phyloP scores from a whole-genome alignment of 2,329 filamentous ascomycete species.

The Ophiostoma quercus region DNA sequence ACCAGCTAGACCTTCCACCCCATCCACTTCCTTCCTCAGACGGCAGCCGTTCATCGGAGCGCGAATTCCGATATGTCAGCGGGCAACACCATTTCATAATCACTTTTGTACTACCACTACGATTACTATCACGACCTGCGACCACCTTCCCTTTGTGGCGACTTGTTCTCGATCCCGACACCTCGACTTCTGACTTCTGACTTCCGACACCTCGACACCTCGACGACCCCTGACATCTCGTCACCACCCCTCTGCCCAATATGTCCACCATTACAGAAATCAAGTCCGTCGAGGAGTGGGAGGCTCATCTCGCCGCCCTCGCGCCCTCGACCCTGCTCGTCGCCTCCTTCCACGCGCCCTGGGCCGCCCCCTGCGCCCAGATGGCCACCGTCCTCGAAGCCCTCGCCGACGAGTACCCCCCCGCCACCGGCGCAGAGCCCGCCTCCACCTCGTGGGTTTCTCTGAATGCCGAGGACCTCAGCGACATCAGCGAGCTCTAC shows the following conservation, averaged over 20 bases:
- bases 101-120: not conserved
- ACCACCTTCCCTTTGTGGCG: not conserved
- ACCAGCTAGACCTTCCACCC: not conserved
- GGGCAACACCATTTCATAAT: conserved; percentile 3
- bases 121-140: not conserved
- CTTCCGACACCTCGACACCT: not conserved
- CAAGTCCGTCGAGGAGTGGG: conserved; percentile 67
- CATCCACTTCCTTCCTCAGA: not conserved
- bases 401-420: conserved; percentile 79
- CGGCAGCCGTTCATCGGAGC: conserved; percentile 25
- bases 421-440: conserved; percentile 39
- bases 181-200: not conserved
- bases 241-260: conserved; percentile 14
- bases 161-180: not conserved
- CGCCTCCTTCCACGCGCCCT: conserved; percentile 92
- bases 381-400: conserved; percentile 83
- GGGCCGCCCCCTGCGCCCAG: conserved; percentile 92
- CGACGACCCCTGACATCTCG: not conserved
- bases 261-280: conserved; percentile 80
- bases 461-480: conserved; percentile 90
- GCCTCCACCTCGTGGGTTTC: conserved; percentile 71
- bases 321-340: conserved; percentile 68
- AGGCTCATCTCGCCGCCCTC: conserved; percentile 59
- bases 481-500: conserved; percentile 86
- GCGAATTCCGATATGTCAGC: conserved; percentile 25